phyloP scores from a whole-genome alignment of 1,139 yeast genomes.

The Arxiozyma slooffiae region DNA sequence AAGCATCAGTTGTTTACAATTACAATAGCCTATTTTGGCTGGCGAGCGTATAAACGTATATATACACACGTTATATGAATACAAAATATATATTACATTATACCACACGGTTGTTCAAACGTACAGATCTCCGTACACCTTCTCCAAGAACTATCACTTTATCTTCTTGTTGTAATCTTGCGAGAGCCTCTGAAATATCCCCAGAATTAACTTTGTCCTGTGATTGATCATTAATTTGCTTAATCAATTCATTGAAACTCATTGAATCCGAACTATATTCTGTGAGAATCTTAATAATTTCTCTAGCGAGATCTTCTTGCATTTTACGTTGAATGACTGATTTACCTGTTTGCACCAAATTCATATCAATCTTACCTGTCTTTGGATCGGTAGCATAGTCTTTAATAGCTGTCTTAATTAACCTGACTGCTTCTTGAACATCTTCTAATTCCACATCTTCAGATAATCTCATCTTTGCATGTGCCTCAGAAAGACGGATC shows the following conservation, averaged over 20 bases:
- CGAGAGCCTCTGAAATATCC: slow-evolving; percentile 60
- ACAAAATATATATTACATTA: not conserved
- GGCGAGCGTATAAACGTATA: not conserved
- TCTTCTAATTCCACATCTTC: slow-evolving; percentile 62
- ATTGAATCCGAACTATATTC: slow-evolving; percentile 33
- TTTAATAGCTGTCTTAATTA: slow-evolving; percentile 86
- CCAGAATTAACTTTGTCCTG: slow-evolving; percentile 58
- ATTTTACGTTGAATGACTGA: slow-evolving; percentile 77
- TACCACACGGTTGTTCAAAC: slow-evolving; percentile 32
- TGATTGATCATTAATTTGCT: slow-evolving; percentile 59
- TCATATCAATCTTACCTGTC: slow-evolving; percentile 96
- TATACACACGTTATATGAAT: not conserved
- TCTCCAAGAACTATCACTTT: slow-evolving; percentile 64
- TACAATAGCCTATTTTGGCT: not conserved
- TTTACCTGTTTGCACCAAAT: slow-evolving; percentile 90
- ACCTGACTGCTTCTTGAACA: slow-evolving; percentile 88
- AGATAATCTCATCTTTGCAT: slow-evolving; percentile 88
- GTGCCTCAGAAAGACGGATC: slow-evolving; percentile 93
- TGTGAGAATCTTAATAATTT: slow-evolving; percentile 43
- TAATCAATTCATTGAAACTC: slow-evolving; percentile 52
- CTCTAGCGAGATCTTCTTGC: slow-evolving; percentile 63
- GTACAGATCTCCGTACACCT: slow-evolving; percentile 57
- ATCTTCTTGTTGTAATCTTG: slow-evolving; percentile 68
- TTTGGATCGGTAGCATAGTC: slow-evolving; percentile 97
- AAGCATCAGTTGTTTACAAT: not conserved